Evolutionary conservation across 1,284 basidiomycete genomes (phyloP), one percentile per base, ranked within the genome.

Genomic region (Cryptococcus wingfieldii): DNA sequence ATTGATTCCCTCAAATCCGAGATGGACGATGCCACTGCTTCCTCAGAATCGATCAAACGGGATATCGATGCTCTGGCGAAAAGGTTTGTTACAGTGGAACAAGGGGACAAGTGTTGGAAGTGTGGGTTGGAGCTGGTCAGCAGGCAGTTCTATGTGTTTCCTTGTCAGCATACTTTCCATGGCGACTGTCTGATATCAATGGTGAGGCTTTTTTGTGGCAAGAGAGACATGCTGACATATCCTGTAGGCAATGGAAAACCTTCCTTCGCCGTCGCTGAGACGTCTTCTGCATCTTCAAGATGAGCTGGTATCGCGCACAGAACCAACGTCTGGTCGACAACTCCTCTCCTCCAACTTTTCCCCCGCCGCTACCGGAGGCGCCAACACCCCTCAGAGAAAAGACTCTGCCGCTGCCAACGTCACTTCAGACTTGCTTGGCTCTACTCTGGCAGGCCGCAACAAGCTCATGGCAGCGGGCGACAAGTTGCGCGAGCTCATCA

Each of bases 141-240:
- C 28, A 81, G 96, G 56, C 93, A 96, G 71, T 98, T 98, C 75
- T 99, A 98, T 77, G 90, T 96, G 47, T 99, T 99, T 79, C 94
- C 94, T 10, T 98, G 96, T 77, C 89, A 94, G 66, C 94, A 97
- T 71, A 85, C 86, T 10, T 96, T 96, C 83, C 93, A 96, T 77
- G 90, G 90, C 8, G 92, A 97, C 74, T 97, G 93, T 76, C 80
- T 96, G 52, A 92, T 97, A 71, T 83, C 86, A 31, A 80, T 94
- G 82, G 93, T 94, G 67, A 72, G 89, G 14, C 7, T 46, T n/a
- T 19, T 14, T 34, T 31, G 23, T n/a, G 9, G 4, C 9, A n/a
- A 10, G 46, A 16, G 19, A 9, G 25, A 41, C 6, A 7, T 46
- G 46, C 59, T 65, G 34, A 64, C 14, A 47, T 27, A 38, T 3